phyloP scores from a whole-genome alignment of 2,329 filamentous ascomycete species.

The Penicillium sp. region DNA sequence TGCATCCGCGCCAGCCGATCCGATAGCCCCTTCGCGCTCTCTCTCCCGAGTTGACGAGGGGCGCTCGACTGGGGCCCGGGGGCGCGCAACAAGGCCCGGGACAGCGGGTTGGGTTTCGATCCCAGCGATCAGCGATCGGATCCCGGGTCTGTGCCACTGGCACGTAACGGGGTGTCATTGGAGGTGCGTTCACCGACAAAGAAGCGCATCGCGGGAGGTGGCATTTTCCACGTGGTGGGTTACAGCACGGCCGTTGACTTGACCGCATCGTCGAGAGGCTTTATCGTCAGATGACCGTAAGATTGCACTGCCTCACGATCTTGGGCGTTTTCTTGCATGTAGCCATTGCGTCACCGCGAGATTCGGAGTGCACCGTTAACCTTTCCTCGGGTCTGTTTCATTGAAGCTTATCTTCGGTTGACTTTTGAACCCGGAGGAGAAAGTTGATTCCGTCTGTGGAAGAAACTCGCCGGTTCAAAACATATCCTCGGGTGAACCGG shows the following conservation, averaged over 20 bases:
- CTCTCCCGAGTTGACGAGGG: background rate
- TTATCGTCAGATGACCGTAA: background rate
- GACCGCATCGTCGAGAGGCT: background rate
- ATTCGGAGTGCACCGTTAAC: conserved; percentile 4
- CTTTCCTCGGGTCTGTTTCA: background rate
- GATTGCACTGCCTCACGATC: background rate
- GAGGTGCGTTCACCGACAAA: background rate
- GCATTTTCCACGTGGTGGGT: conserved; percentile 19
- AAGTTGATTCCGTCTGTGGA: background rate
- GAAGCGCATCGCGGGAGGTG: conserved; percentile 5
- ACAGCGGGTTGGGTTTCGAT: conserved; percentile 1
- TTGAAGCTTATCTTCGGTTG: background rate
- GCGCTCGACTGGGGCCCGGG: background rate
- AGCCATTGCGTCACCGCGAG: conserved; percentile 6
- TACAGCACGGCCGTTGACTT: conserved; percentile 10
- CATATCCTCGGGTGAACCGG: background rate
- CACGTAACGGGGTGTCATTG: background rate
- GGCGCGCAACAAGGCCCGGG: background rate
- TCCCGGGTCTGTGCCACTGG: background rate
- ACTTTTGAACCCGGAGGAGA: background rate
- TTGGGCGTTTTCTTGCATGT: background rate
- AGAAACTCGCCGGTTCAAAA: background rate
- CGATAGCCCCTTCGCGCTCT: conserved; percentile 5
- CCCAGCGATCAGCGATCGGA: conserved; percentile 5
- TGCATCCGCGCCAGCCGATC: conserved; percentile 25